Conservation (phyloP, 1,284 basidiomycete genomes). For the Ganoderma resinaceum region DNA sequence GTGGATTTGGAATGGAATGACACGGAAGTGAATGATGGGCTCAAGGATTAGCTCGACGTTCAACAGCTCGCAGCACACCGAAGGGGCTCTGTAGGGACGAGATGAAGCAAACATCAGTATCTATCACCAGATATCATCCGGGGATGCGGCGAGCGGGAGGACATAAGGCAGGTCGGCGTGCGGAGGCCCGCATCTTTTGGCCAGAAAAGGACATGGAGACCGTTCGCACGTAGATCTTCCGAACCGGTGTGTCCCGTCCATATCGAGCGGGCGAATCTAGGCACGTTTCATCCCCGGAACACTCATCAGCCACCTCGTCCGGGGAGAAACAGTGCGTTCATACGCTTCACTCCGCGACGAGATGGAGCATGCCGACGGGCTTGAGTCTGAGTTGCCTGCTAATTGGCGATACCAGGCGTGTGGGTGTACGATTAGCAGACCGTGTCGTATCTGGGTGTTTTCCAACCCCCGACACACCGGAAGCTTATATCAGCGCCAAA, state of each 20-base stretch:
- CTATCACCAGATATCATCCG: constrained; percentile 24
- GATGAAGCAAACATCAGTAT: constrained; percentile 26
- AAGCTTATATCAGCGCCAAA: constrained; percentile 19
- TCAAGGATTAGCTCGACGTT: constrained; percentile 13
- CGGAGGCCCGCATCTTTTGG: constrained; percentile 26
- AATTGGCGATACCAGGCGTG: not conserved
- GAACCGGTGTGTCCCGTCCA: constrained; percentile 19
- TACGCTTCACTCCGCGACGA: not conserved
- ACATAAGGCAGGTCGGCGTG: not conserved
- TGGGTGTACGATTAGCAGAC: not conserved
- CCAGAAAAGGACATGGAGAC: constrained; percentile 29
- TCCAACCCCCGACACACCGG: constrained; percentile 14
- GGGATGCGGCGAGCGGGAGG: constrained; percentile 19
- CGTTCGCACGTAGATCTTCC: constrained; percentile 31
- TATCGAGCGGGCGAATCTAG: constrained; percentile 17
- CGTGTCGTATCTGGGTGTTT: not conserved
- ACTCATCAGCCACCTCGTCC: not conserved
- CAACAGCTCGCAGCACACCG: constrained; percentile 4
- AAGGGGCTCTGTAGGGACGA: not conserved
- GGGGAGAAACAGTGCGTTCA: not conserved
- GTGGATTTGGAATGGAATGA: not conserved
- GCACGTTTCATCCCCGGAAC: constrained; percentile 11
- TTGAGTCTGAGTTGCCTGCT: not conserved
- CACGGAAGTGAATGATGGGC: constrained; percentile 10
- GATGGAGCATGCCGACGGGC: not conserved